These are phyloP conservation scores for Phytophthora colocasiae DNA, from an alignment of 352 stramenopile species.

Conservation along the genomic window DNA sequence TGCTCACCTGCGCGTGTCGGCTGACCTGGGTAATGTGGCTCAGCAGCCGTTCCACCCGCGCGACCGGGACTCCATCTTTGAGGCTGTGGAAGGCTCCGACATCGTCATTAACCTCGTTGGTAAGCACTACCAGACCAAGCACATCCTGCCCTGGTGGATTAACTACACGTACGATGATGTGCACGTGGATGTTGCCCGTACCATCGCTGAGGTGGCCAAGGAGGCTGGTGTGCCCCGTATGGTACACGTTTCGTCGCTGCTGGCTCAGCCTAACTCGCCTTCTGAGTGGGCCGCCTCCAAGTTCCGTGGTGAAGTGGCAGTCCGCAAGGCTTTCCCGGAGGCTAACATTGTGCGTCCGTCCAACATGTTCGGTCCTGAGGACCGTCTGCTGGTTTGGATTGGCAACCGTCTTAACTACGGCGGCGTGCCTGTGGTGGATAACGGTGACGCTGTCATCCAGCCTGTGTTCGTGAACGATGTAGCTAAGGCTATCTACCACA, in stretches of 20 bases:
- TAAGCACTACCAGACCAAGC: constrained; percentile 98
- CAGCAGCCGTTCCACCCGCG: constrained; percentile 84
- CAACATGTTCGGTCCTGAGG: constrained; percentile 96
- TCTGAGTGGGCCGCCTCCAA: constrained; percentile 86
- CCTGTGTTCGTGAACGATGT: constrained; percentile 92
- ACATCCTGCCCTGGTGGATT: constrained; percentile 93
- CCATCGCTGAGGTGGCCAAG: constrained; percentile 83
- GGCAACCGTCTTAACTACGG: constrained; percentile 76
- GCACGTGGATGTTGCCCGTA: constrained; percentile 93
- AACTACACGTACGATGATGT: constrained; percentile 97
- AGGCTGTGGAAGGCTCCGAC: constrained; percentile 93
- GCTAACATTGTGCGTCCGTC: constrained; percentile 96
- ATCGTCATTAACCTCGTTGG: constrained; percentile 98
- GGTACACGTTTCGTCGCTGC: constrained; percentile 86
- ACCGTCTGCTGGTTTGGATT: constrained; percentile 95
- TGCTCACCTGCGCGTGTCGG: constrained; percentile 94
- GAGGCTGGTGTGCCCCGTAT: constrained; percentile 80
- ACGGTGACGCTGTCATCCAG: constrained; percentile 93
- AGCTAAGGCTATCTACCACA: constrained; percentile 81
- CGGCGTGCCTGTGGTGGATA: constrained; percentile 93
- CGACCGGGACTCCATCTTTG: constrained; percentile 93
- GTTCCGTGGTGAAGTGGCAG: constrained; percentile 85
- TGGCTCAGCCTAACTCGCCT: constrained; percentile 85
- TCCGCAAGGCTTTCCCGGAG: constrained; percentile 94
- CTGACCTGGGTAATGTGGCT: constrained; percentile 93